These are phyloP conservation scores for Flaveria floridana DNA, from an alignment of 140 eudicot genomes.

Conservation along the genomic window DNA sequence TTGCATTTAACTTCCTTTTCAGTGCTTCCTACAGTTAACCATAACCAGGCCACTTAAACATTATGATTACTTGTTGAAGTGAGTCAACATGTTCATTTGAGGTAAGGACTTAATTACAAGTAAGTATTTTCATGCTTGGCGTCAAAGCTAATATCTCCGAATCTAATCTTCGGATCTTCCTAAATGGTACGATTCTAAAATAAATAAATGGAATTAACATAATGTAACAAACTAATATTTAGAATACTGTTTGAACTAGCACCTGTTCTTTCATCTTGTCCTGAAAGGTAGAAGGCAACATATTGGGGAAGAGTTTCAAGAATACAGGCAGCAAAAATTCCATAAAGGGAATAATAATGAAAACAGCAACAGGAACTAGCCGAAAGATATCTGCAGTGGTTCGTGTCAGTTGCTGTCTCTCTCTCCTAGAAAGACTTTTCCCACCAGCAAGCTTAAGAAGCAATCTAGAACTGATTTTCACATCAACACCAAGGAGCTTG, in stretches of 20 bases:
- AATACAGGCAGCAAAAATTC: slow-evolving; percentile 84
- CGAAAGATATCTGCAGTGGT: slow-evolving; percentile 90
- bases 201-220: slow-evolving; percentile 5
- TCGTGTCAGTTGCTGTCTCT: slow-evolving; percentile 78
- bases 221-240: slow-evolving; percentile 25
- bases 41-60: slow-evolving; percentile 18
- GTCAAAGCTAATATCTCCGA: neutral
- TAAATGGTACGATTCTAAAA: slow-evolving; percentile 16
- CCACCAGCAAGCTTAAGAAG: slow-evolving; percentile 79
- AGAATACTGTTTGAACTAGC: neutral
- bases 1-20: slow-evolving; percentile 73
- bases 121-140: neutral
- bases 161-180: slow-evolving; percentile 25
- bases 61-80: neutral
- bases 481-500: slow-evolving; percentile 79
- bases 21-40: slow-evolving; percentile 60
- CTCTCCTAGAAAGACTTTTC: slow-evolving; percentile 73
- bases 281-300: slow-evolving; percentile 87
- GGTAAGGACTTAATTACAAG: neutral
- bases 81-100: neutral
- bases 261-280: slow-evolving; percentile 98
- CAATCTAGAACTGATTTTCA: slow-evolving; percentile 72
- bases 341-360: slow-evolving; percentile 79
- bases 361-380: slow-evolving; percentile 87
- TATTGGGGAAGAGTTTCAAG: slow-evolving; percentile 77